Evolutionary conservation across 768 basidiomycete species (phyloP).

Genomic region (Auricularia sp.): DNA sequence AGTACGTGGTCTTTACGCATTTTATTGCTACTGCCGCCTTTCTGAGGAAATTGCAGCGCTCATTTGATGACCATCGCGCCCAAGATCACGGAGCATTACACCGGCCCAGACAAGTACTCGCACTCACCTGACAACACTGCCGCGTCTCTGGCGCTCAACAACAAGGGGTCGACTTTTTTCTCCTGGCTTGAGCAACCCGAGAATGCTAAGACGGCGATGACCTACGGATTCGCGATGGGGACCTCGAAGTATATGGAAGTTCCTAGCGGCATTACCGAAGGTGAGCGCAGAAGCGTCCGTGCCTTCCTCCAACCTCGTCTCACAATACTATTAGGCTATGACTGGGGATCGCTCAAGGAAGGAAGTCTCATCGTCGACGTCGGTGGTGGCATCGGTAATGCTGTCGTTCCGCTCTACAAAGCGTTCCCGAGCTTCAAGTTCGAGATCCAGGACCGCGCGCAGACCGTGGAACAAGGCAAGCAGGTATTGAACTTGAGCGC

Average conservation of each 20-base stretch:
- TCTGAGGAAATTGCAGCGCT: too few species aligned
- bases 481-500: conserved; percentile 7
- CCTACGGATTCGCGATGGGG: conserved; percentile 66
- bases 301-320: neutral
- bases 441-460: conserved; percentile 23
- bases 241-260: conserved; percentile 45
- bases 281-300: neutral
- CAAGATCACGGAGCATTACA: conserved; percentile 16
- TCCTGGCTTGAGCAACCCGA: conserved; percentile 62
- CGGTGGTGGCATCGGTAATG: conserved; percentile 22
- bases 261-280: neutral
- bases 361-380: conserved; percentile 25
- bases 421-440: conserved; percentile 17
- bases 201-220: conserved; percentile 45
- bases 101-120: conserved; percentile 3
- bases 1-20: conserved; percentile 20
- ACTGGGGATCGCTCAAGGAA: conserved; percentile 15
- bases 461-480: conserved; percentile 16
- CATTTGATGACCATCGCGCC: conserved; percentile 40
- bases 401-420: conserved; percentile 16
- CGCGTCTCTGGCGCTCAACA: neutral
- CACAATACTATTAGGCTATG: conserved; percentile 17
- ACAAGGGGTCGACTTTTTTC: conserved; percentile 37
- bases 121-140: neutral
- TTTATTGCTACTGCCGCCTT: too few species aligned